Evolutionary conservation across 352 stramenopile genomes (phyloP).

Genomic region (Albugo candida): DNA sequence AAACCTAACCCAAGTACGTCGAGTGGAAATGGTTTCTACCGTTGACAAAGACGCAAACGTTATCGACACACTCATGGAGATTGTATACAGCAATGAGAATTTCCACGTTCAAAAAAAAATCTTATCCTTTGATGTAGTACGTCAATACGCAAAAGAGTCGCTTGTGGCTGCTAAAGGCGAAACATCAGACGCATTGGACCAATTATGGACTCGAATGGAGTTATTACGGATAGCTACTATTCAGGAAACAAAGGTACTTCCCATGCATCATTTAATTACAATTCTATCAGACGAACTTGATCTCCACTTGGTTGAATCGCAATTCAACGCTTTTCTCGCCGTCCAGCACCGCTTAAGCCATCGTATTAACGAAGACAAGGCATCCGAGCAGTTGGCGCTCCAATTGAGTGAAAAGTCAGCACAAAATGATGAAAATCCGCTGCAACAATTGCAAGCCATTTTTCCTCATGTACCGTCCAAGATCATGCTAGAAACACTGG

Average conservation of each 20-base stretch:
- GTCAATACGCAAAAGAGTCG: too few relatives aligned
- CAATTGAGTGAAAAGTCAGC: slow-evolving; percentile 18
- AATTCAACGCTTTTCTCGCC: slow-evolving; percentile 30
- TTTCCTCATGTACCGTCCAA: slow-evolving; percentile 37
- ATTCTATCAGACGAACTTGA: background rate
- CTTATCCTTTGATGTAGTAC: too few relatives aligned
- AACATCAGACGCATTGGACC: slow-evolving; percentile 27
- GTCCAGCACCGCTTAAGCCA: slow-evolving; percentile 18
- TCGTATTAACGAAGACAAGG: slow-evolving; percentile 13
- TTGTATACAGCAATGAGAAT: too few relatives aligned
- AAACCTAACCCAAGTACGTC: too few relatives aligned
- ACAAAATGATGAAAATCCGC: slow-evolving; percentile 22
- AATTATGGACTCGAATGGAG: slow-evolving; percentile 32
- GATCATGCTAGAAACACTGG: slow-evolving; percentile 40
- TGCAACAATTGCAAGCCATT: slow-evolving; percentile 27
- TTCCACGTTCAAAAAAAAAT: too few relatives aligned
- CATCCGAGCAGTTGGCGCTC: slow-evolving; percentile 36
- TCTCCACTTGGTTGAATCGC: slow-evolving; percentile 17
- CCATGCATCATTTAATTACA: background rate
- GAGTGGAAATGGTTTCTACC: too few relatives aligned
- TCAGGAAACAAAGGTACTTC: background rate
- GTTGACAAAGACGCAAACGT: too few relatives aligned
- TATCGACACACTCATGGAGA: too few relatives aligned
- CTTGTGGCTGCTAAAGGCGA: slow-evolving; percentile 10
- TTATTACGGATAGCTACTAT: background rate